Conservation (phyloP, 208 protist species). For the Tritrichomonas musculus region DNA sequence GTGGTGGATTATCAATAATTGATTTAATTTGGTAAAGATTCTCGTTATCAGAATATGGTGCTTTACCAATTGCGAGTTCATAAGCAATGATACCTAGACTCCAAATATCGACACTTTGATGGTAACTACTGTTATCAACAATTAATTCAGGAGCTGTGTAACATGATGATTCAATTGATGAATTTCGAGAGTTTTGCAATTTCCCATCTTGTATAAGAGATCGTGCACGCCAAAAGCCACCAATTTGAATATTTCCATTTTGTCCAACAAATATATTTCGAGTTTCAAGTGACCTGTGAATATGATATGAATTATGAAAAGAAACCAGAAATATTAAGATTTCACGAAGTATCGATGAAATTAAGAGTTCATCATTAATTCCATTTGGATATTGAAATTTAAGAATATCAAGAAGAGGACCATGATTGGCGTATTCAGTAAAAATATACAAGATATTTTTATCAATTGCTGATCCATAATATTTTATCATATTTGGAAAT, state of each 20-base stretch:
- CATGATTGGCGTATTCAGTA: background rate
- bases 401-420: background rate
- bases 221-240: slow-evolving; percentile 50
- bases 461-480: background rate
- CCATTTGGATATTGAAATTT: background rate
- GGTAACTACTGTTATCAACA: slow-evolving; percentile 41
- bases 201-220: slow-evolving; percentile 26
- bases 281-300: slow-evolving; percentile 47
- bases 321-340: slow-evolving; percentile 37
- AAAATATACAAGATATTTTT: background rate
- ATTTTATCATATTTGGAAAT: background rate
- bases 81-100: slow-evolving; percentile 58
- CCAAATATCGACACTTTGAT: slow-evolving; percentile 59
- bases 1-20: background rate
- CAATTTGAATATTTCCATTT: slow-evolving; percentile 47
- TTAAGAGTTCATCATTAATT: background rate
- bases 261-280: slow-evolving; percentile 47
- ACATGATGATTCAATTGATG: slow-evolving; percentile 53
- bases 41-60: slow-evolving; percentile 49
- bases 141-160: slow-evolving; percentile 59
- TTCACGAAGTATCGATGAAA: slow-evolving; percentile 45
- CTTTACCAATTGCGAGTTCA: slow-evolving; percentile 50
- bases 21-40: slow-evolving; percentile 30
- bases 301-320: slow-evolving; percentile 41
- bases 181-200: slow-evolving; percentile 29